phyloP scores from a whole-genome alignment of 192 early-diverging fungal genomes.

The Backusella mclennaniae region DNA sequence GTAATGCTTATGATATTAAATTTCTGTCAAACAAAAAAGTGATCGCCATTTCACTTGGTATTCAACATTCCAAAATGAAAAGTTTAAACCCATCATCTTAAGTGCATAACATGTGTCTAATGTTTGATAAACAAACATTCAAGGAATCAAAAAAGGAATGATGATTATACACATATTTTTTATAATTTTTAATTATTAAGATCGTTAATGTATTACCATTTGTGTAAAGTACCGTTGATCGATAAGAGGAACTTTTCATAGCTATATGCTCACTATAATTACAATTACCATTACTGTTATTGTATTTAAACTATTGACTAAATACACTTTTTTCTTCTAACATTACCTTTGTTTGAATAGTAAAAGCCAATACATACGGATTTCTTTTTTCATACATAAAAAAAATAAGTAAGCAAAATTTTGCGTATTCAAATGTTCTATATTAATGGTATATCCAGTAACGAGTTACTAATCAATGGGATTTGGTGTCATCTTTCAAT shows the following conservation, averaged over 20 bases:
- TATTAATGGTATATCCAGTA: no score
- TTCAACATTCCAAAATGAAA: neutral
- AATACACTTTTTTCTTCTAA: neutral
- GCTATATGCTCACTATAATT: neutral
- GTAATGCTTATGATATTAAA: neutral
- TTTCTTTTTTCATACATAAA: no score
- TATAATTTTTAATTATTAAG: neutral
- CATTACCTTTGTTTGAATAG: neutral
- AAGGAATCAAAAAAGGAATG: neutral
- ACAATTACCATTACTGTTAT: neutral
- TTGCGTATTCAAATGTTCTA: no score
- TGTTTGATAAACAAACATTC: neutral
- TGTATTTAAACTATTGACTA: neutral
- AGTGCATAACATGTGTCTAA: neutral
- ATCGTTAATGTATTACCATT: neutral
- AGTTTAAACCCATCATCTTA: neutral
- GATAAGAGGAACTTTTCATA: neutral
- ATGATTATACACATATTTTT: neutral
- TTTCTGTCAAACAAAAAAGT: neutral
- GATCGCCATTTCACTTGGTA: neutral
- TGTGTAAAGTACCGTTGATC: neutral
- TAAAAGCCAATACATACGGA: neutral
- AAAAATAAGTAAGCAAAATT: no score
- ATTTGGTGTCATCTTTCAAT: no score
- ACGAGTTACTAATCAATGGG: no score